phyloP scores from a whole-genome alignment of 139 green algal genomes.

The Desmodesmus armatus region DNA sequence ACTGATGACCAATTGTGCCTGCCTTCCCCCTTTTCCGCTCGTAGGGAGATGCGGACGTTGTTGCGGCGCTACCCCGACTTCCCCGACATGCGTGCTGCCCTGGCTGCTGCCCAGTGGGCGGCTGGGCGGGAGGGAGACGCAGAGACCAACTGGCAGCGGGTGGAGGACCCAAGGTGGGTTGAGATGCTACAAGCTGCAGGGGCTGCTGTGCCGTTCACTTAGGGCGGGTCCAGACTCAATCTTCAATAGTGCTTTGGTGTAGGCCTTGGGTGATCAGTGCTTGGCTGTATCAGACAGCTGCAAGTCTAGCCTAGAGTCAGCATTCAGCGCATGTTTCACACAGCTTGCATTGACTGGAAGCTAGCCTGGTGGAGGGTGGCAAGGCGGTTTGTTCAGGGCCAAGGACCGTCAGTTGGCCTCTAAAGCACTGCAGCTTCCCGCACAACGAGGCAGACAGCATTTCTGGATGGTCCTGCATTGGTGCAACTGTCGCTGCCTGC shows the following conservation, averaged over 20 bases:
- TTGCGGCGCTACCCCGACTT: constrained; percentile 86
- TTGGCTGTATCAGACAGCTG: too few species aligned
- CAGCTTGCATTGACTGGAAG: too few species aligned
- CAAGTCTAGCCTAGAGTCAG: too few species aligned
- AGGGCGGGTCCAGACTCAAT: too few species aligned
- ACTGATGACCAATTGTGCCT: not conserved
- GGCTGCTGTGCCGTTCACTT: too few species aligned
- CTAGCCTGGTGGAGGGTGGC: too few species aligned
- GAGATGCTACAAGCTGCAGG: too few species aligned
- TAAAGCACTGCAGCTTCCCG: not conserved
- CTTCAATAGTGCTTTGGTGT: too few species aligned
- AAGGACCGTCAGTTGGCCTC: not conserved
- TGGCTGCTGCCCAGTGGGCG: constrained; percentile 85
- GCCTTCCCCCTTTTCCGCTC: not conserved
- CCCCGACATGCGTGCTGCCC: constrained; percentile 83
- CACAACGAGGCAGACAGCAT: not conserved
- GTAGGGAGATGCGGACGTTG: constrained; percentile 79
- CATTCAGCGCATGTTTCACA: too few species aligned
- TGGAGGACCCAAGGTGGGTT: constrained; percentile 69
- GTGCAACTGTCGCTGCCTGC: not conserved
- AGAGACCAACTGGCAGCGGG: constrained; percentile 77
- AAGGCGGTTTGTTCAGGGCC: not conserved
- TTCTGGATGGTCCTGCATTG: too few species aligned
- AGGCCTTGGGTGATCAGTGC: too few species aligned
- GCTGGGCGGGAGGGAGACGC: constrained; percentile 80